Evolutionary conservation across 208 protist genomes (phyloP).

Genomic region (Trypanosoma caninum): DNA sequence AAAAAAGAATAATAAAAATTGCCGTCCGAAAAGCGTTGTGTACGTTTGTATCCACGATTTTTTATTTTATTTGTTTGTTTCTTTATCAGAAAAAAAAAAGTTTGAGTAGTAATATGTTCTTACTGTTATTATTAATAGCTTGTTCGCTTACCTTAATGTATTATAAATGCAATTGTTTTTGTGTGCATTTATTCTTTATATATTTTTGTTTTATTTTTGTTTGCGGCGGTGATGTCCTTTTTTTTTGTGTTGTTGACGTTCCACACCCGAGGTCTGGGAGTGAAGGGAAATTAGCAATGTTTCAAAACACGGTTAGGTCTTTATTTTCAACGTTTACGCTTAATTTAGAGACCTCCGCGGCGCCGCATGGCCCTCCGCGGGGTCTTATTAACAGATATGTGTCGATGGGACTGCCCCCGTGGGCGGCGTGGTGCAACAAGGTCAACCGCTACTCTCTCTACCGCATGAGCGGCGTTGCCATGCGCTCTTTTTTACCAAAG

Average conservation of each 20-base stretch:
- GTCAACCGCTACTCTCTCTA: constrained; percentile 84
- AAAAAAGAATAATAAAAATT: no score
- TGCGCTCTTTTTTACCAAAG: constrained; percentile 72
- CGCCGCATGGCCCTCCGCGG: constrained; percentile 76
- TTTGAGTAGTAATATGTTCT: no score
- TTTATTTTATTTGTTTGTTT: no score
- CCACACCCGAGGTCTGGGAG: background rate
- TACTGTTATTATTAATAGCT: no score
- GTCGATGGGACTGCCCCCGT: constrained; percentile 87
- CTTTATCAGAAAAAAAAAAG: no score
- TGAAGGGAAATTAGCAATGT: constrained; percentile 21
- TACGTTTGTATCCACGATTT: no score
- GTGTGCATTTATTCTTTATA: no score
- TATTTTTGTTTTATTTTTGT: no score
- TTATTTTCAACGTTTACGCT: constrained; percentile 80
- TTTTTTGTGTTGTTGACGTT: background rate
- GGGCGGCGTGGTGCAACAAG: constrained; percentile 88
- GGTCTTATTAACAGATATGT: constrained; percentile 89
- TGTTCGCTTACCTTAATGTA: no score
- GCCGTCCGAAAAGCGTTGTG: no score
- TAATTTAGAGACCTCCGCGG: constrained; percentile 77
- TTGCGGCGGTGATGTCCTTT: background rate
- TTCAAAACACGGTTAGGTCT: constrained; percentile 28
- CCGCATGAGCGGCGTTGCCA: constrained; percentile 78
- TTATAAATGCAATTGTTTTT: no score